Percentiles rank a stretch among this genome's conserved stretches.
phyloP scores from a whole-genome alignment of 1,284 basidiomycete species.

The Sporisorium reilianum region DNA sequence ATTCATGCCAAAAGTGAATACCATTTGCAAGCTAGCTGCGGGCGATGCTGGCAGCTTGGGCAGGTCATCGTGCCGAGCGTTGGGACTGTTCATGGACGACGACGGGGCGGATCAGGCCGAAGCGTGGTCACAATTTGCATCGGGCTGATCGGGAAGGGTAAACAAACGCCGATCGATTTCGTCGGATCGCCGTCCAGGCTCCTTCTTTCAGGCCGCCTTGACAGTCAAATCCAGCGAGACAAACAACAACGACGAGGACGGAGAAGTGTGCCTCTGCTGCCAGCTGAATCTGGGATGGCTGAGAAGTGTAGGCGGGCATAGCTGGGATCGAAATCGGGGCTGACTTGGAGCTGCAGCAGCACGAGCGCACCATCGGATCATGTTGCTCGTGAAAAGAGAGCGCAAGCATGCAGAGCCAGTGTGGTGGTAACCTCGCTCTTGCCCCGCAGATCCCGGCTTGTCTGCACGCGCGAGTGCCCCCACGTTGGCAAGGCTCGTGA shows the following conservation, averaged over 20 bases:
- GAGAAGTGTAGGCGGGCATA: background rate
- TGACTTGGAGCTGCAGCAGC: background rate
- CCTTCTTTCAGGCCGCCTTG: no score
- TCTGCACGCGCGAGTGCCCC: background rate
- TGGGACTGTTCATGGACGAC: no score
- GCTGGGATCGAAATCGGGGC: constrained; percentile 13
- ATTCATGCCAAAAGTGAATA: background rate
- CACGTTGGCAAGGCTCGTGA: no score
- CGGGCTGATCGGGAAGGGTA: background rate
- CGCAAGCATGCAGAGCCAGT: no score
- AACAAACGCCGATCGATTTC: background rate
- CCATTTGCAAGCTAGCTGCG: no score
- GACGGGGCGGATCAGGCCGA: background rate
- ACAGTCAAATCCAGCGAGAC: no score
- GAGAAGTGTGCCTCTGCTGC: background rate
- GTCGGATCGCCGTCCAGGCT: no score
- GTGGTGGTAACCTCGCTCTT: background rate
- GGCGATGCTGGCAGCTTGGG: no score
- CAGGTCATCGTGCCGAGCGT: no score
- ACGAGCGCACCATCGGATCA: background rate
- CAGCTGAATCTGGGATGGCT: background rate
- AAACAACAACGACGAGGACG: background rate
- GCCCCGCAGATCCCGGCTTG: background rate
- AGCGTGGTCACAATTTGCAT: background rate
- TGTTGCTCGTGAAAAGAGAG: constrained; percentile 3